These are phyloP conservation scores for Podospora comata DNA, from an alignment of 495 filamentous ascomycete species.

Conservation along the genomic window DNA sequence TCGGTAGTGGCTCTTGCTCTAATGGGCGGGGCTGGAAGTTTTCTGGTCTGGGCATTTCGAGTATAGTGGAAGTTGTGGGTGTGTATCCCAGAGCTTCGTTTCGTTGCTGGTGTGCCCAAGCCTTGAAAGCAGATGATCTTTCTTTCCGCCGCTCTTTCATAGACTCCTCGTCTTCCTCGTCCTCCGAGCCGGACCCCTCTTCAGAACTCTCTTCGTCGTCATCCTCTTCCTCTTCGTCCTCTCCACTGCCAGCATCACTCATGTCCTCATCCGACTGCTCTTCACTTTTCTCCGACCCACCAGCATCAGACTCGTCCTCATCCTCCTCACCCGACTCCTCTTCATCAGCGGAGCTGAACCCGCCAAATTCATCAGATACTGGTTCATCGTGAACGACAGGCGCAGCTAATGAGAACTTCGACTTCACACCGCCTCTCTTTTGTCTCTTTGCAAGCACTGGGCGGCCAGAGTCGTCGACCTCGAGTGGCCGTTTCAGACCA, in stretches of 20 bases:
- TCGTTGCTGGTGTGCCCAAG: conserved; percentile 83
- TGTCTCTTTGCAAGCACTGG: conserved; percentile 74
- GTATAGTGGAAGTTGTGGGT: conserved; percentile 29
- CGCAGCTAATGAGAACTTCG: conserved; percentile 39
- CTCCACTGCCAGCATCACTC: conserved; percentile 18
- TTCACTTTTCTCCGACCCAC: conserved; percentile 13
- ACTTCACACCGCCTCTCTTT: conserved; percentile 51
- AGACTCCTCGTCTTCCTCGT: conserved; percentile 34
- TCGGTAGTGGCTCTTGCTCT: conserved; percentile 72
- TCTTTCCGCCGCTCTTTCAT: conserved; percentile 30
- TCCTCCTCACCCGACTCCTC: conserved; percentile 24
- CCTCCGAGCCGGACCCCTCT: conserved; percentile 30
- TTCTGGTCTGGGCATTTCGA: conserved; percentile 44
- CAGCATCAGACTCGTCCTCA: conserved; percentile 23
- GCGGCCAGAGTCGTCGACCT: conserved; percentile 69
- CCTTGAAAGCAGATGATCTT: conserved; percentile 76
- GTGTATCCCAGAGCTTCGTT: conserved; percentile 64
- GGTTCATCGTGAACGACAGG: conserved; percentile 19
- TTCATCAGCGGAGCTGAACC: conserved; percentile 31
- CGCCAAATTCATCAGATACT: conserved; percentile 40
- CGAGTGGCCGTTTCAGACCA: conserved; percentile 83
- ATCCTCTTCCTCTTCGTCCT: conserved; percentile 34
- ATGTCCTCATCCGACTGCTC: conserved; percentile 29
- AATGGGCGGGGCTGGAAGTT: conserved; percentile 58
- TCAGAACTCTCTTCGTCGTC: conserved; percentile 20